Percentiles rank a stretch among this genome's conserved stretches.
Conservation (phyloP, 1,139 yeast species). For the Kluyveromyces marxianus region DNA sequence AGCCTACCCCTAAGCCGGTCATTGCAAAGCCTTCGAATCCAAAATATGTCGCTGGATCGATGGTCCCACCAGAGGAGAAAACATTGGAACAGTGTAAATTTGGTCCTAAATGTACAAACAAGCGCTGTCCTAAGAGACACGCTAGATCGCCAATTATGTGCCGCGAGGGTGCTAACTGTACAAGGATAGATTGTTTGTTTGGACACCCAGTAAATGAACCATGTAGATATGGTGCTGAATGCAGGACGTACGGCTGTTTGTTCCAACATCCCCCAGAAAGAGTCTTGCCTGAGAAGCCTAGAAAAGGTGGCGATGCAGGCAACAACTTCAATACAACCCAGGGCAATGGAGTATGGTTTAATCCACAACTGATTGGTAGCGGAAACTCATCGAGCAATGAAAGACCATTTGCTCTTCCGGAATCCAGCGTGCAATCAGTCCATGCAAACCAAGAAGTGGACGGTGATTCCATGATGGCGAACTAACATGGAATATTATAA, state of each 20-base stretch:
- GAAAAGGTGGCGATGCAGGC: conserved; percentile 2
- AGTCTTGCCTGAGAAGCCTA: conserved; percentile 23
- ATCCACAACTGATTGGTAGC: conserved; percentile 4
- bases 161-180: conserved; percentile 73
- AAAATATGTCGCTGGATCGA: conserved; percentile 17
- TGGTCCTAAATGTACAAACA: conserved; percentile 67
- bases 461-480: conserved; percentile 9
- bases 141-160: conserved; percentile 67
- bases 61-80: conserved; percentile 35
- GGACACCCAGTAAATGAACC: conserved; percentile 72
- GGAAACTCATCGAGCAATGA: conserved; percentile 35
- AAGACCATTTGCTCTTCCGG: conserved; percentile 72
- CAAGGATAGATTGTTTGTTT: conserved; percentile 72
- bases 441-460: conserved; percentile 31
- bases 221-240: conserved; percentile 71
- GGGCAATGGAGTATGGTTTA: conserved; percentile 5
- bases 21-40: conserved; percentile 22
- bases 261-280: conserved; percentile 78
- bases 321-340: not conserved
- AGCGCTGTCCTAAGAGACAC: conserved; percentile 75
- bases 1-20: conserved; percentile 15
- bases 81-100: conserved; percentile 77
- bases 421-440: conserved; percentile 43
- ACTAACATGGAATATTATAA: not conserved
- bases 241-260: conserved; percentile 63